These are phyloP conservation scores for Heimioporus sp. DNA, from an alignment of 768 basidiomycete genomes.

Conservation along the genomic window DNA sequence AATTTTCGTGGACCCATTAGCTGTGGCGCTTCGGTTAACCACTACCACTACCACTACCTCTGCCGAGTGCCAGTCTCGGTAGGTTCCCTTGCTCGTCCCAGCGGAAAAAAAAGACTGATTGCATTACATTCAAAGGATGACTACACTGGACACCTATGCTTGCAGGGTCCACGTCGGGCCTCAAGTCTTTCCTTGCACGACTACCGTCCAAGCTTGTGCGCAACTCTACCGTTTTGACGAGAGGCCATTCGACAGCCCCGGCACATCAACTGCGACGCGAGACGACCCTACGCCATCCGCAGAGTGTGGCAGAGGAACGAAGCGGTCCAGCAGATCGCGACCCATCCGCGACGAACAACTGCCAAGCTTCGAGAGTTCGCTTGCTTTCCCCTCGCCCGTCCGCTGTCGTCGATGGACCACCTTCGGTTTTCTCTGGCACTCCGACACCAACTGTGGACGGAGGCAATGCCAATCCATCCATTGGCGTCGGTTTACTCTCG, in stretches of 20 bases:
- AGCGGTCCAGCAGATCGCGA: not conserved
- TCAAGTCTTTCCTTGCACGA: conserved; percentile 42
- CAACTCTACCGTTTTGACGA: conserved; percentile 9
- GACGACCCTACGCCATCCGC: not conserved
- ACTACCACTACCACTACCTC: conserved; percentile 6
- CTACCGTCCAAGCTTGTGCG: conserved; percentile 31
- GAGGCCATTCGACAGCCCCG: conserved; percentile 5
- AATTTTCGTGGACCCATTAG: not conserved
- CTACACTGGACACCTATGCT: conserved; percentile 73
- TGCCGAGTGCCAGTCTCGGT: conserved; percentile 45
- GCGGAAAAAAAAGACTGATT: not conserved
- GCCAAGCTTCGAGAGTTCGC: not conserved
- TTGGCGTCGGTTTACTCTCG: conserved; percentile 3
- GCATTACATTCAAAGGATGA: conserved; percentile 52
- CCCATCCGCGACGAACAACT: not conserved
- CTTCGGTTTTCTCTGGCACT: not conserved
- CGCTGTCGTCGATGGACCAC: conserved; percentile 1
- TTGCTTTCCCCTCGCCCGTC: not conserved
- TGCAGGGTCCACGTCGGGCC: conserved; percentile 78
- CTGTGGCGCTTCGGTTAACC: not conserved
- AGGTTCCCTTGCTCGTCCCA: conserved; percentile 15
- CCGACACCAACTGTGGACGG: not conserved
- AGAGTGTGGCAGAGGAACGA: conserved; percentile 1
- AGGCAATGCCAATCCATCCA: conserved; percentile 3
- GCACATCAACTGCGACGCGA: not conserved